Evolutionary conservation across 2,329 filamentous ascomycete genomes (phyloP), one percentile per base, ranked within the genome.

Genomic region (Monosporascus sp.): DNA sequence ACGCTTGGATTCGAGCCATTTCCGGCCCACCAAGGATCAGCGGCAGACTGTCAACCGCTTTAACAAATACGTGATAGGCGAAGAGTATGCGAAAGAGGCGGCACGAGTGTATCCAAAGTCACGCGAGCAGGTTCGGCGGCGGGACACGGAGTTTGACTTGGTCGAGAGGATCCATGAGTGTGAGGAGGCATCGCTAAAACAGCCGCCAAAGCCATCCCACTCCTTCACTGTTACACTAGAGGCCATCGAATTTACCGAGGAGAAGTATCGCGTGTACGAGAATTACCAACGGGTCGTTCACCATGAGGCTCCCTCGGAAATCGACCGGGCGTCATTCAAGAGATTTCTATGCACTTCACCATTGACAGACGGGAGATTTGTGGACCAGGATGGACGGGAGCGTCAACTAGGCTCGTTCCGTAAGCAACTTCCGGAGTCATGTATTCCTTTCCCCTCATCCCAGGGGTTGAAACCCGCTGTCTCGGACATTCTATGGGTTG

Each of bases 201-300:
- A 72, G 5, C 82, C 84, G 3, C 83, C 80, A 1, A 75, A 81
- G 57, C 87, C 89, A 43, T 83, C 82, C 1, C 87, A 92, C 66
- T 74, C 73, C 25, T 82, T 93, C 53, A 76, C 78, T 37, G 82
- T 93, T 48, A 88, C 83, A 3, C 74, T 94, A 5, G 89, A 93
- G 68, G 71, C 79, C 3, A 83, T 89, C 60, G 70, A 72, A 7
- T 93, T 87, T 65, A 89, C 86, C 0, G 80, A 87, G 52, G 89
- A 94, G 68, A 94, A 94, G 71, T 94, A 79, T 61, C 61, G 58
- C 0, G 74, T 94, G 1, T 94, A 85, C 64, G 76, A 83, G 59
- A 86, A 92, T 65, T 94, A 94, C 63, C 89, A 94, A 67, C 75
- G 76, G 4, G 68, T 83, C 37, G 86, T 94, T 5, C 89, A 94